Base-by-base conservation (phyloP, 1,284 basidiomycete species). In the Lentinula novae-zelandiae region DNA sequence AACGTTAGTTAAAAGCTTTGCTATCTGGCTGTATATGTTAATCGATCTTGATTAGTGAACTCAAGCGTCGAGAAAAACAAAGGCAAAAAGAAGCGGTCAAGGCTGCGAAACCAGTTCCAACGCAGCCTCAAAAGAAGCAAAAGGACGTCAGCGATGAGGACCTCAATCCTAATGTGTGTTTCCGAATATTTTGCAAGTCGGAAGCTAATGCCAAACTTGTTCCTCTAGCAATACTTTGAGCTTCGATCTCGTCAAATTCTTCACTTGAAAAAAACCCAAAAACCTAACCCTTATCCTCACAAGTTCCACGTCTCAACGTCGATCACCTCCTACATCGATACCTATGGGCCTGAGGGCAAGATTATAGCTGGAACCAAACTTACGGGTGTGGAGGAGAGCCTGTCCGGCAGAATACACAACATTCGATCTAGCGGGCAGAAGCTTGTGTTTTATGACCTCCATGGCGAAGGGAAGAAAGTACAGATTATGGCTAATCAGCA, bases 231-330 rank as follows among this genome's bases (percentile, higher is more conserved):
- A 91, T 99, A 98, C 83, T 96, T 92, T 75, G 95, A 98, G 75
- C 81, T 95, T 66, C 89, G 97, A 67, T 92, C 89, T 53, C 86
- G 95, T 61, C 88, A 92, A 69, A 95, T 99, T 69, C 85, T 89
- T 67, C 87, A 88, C 68, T 83, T 99, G 63, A 90, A 95, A 74
- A 83, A 91, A 73, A 91, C 92, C 53, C 89, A 91, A 74, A 76
- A 85, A 36, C 95, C 94, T 5, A 93, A 96, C 73, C 96, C 97
- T 2, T 99, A 99, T 80, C 96, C 97, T 20, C 97, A 99, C 88
- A 99, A 99, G 85, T 99, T 99, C 80, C 76, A 97, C 69, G 95
- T 97, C 49, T 81, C 90, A 53, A 80, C 79, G 65, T 93, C 92
- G n/a, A 81, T 99, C 69, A 79, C 86, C 15, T 72, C 79, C 12